Evolutionary conservation across 2,329 filamentous ascomycete species (phyloP).

Genomic region (Thelonectria olida): DNA sequence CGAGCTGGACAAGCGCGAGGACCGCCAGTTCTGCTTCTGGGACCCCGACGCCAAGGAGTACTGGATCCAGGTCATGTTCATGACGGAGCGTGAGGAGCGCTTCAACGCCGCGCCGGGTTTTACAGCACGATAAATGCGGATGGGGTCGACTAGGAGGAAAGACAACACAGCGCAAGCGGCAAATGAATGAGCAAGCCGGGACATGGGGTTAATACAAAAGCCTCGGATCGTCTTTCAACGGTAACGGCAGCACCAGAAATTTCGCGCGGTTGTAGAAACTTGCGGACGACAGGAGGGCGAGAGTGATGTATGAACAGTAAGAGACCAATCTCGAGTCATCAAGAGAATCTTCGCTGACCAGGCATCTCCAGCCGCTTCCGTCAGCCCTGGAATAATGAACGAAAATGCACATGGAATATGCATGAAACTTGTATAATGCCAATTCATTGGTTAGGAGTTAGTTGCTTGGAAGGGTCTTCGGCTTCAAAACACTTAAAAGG

Average conservation of each 20-base stretch:
- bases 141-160: neutral
- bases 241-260: neutral
- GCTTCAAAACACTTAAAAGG: slow-evolving; percentile 3
- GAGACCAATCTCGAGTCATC: slow-evolving; percentile 16
- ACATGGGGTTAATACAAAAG: neutral
- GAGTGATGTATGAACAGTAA: slow-evolving; percentile 16
- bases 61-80: slow-evolving; percentile 97
- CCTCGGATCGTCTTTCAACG: no score
- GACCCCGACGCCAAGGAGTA: slow-evolving; percentile 96
- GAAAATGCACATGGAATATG: slow-evolving; percentile 13
- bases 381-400: slow-evolving; percentile 7
- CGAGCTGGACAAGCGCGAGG: slow-evolving; percentile 90
- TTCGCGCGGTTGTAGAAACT: neutral
- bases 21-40: slow-evolving; percentile 92
- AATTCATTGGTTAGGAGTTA: slow-evolving; percentile 15
- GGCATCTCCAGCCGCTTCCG: slow-evolving; percentile 2
- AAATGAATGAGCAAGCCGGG: neutral
- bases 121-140: slow-evolving; percentile 53
- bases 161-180: neutral
- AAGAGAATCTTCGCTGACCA: slow-evolving; percentile 18
- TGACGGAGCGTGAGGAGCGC: slow-evolving; percentile 95
- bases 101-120: slow-evolving; percentile 74
- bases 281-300: neutral
- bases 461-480: neutral
- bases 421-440: neutral